phyloP scores from a whole-genome alignment of 2,329 filamentous ascomycete species.

The Alternaria tenuissima region DNA sequence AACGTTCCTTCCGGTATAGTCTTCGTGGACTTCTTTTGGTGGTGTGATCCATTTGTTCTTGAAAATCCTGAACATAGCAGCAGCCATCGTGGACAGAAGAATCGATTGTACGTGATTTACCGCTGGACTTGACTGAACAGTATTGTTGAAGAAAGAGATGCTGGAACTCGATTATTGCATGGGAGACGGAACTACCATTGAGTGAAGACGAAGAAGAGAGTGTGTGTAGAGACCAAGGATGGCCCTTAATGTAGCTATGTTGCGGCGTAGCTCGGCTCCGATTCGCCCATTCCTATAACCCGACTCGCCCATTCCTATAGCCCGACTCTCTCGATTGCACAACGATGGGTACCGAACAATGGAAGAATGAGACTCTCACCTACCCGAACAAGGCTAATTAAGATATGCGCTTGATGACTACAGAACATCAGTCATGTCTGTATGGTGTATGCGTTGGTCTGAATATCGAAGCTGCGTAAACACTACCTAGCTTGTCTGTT shows the following conservation, averaged over 20 bases:
- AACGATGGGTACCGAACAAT: neutral
- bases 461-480: neutral
- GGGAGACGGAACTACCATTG: neutral
- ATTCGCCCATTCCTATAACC: conserved; percentile 12
- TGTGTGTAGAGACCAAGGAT: conserved; percentile 57
- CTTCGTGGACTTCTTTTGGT: conserved; percentile 44
- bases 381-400: too few relatives aligned
- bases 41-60: conserved; percentile 46
- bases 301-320: neutral
- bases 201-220: neutral
- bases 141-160: neutral
- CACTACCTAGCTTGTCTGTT: neutral
- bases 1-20: conserved; percentile 51
- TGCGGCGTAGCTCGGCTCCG: conserved; percentile 21
- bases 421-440: neutral
- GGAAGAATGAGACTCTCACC: neutral
- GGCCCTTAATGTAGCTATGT: neutral
- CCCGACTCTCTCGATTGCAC: neutral
- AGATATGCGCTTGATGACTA: neutral
- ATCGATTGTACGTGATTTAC: conserved; percentile 39
- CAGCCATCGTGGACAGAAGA: conserved; percentile 25
- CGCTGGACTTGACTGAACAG: neutral
- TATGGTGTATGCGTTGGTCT: neutral
- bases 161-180: neutral
- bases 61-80: conserved; percentile 36